phyloP scores from a whole-genome alignment of 1,284 basidiomycete genomes.

The Lentinula novae-zelandiae region DNA sequence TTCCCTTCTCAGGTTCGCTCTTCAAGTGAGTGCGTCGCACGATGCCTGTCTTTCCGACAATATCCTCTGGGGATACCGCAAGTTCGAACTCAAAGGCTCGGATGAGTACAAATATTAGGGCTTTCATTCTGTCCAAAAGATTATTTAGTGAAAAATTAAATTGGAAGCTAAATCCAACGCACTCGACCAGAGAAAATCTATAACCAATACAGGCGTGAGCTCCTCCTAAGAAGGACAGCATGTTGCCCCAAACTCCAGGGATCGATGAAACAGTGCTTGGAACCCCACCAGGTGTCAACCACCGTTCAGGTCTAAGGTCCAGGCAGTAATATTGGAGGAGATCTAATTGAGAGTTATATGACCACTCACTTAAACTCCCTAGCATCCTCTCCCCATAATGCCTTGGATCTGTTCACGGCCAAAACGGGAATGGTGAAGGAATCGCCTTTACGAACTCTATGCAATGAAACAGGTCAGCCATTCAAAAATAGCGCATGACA shows the following conservation, averaged over 20 bases:
- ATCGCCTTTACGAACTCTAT: conserved; percentile 35
- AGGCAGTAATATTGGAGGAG: no score
- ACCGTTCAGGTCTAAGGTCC: conserved; percentile 36
- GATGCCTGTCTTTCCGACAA: conserved; percentile 29
- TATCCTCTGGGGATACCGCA: conserved; percentile 38
- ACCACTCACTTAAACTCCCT: conserved; percentile 32
- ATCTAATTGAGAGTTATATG: no score
- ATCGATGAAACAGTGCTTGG: conserved; percentile 30
- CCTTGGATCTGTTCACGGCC: conserved; percentile 34
- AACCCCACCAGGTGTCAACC: conserved; percentile 24
- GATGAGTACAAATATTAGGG: conserved; percentile 46
- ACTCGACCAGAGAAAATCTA: conserved; percentile 54
- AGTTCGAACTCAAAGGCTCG: conserved; percentile 44
- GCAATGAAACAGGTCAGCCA: not conserved
- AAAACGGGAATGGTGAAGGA: conserved; percentile 33
- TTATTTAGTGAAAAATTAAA: not conserved
- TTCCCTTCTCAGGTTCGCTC: conserved; percentile 22
- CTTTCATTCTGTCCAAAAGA: conserved; percentile 29
- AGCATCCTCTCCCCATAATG: conserved; percentile 45
- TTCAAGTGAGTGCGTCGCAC: conserved; percentile 27
- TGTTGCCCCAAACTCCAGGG: conserved; percentile 41
- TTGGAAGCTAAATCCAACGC: not conserved
- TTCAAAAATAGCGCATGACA: not conserved
- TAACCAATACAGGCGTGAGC: conserved; percentile 48
- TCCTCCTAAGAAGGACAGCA: conserved; percentile 42